Percentiles rank a stretch among this genome's conserved stretches.
Conservation (phyloP, 2,329 filamentous ascomycete species). For the Trichoderma atroviride region DNA sequence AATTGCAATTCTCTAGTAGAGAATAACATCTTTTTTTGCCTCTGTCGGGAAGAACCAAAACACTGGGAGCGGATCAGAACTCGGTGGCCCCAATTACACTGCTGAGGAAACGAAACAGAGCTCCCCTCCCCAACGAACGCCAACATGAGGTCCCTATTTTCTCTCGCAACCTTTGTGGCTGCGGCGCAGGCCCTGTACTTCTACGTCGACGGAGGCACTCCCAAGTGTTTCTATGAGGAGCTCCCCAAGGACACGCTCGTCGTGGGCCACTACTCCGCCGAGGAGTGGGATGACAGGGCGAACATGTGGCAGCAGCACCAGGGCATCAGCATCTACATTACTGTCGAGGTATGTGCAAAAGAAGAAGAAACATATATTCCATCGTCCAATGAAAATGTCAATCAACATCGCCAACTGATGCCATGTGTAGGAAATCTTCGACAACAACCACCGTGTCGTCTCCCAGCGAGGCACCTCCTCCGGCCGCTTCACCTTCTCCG, state of each 20-base stretch:
- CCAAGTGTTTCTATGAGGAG: constrained; percentile 98
- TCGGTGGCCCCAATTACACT: not conserved
- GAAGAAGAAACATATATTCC: not conserved
- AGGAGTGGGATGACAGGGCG: constrained; percentile 75
- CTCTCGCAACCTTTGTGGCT: constrained; percentile 66
- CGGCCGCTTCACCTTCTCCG: constrained; percentile 93
- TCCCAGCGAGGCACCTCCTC: constrained; percentile 74
- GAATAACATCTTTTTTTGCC: not conserved
- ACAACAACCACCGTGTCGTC: constrained; percentile 96
- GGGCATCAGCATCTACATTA: constrained; percentile 82
- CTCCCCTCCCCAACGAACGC: not conserved
- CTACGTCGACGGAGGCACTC: constrained; percentile 81
- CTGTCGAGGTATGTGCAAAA: constrained; percentile 69
- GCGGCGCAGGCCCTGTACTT: constrained; percentile 86
- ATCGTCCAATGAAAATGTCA: not conserved
- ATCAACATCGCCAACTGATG: not conserved
- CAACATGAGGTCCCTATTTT: constrained; percentile 62
- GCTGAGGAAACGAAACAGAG: not conserved
- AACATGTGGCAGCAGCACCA: constrained; percentile 72
- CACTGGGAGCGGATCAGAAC: not conserved
- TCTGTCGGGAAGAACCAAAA: not conserved
- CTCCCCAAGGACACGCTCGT: constrained; percentile 96
- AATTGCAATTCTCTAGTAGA: not conserved
- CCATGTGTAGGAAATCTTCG: constrained; percentile 74
- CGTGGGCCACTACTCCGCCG: constrained; percentile 86